Evolutionary conservation across 495 filamentous ascomycete species (phyloP), one percentile per base, ranked within the genome.

Genomic region (Penicillium cinerascens): DNA sequence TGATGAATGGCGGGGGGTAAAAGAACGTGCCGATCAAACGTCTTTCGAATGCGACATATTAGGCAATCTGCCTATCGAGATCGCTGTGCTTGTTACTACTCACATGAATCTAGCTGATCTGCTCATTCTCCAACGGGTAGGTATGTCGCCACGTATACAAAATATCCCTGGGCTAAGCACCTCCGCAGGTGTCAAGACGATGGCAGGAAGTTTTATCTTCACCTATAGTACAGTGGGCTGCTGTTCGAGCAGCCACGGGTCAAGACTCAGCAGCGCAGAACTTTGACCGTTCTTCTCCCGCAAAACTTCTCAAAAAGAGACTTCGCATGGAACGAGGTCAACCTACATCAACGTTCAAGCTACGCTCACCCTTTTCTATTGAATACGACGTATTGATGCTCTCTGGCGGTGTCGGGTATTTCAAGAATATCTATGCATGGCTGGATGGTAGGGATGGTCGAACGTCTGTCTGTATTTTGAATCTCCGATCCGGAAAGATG

Each of bases 11-110:
- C 62, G 70, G 10, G 62, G 67, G 36, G 49, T 69, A 11, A 64
- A 67, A 49, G 20, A 36, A n/a, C 58, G 52, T 37, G 37, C 59
- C 4, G 51, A 64, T 38, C 6, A 45, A 6, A 45, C 41, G 2
- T 52, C 51, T 17, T 65, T 74, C 21, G 56, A 67, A 33, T 58
- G 52, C n/a, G 73, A 76, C 52, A 58, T 76, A 9, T 37, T 74
- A 1, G 65, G 64, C 23, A 52, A 51, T 3, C 44, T 73, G 33
- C 73, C 71, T 1, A 8, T 61, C 2, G 73, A 76, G 49, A 39
- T 76, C 9, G 56, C 61, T 1, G 48, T 59, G 6, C 49, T 66
- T 10, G 47, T 74, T 23, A 47, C 47, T 7, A 41, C 53, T 10
- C 53, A 65, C 44, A 29, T 74, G 17, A 33, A 48, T 25, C 16